A percentile compares a stretch with the other conserved stretches of the same genome.
Conservation (phyloP, 2,329 filamentous ascomycete species). For the Onygenales sp. region DNA sequence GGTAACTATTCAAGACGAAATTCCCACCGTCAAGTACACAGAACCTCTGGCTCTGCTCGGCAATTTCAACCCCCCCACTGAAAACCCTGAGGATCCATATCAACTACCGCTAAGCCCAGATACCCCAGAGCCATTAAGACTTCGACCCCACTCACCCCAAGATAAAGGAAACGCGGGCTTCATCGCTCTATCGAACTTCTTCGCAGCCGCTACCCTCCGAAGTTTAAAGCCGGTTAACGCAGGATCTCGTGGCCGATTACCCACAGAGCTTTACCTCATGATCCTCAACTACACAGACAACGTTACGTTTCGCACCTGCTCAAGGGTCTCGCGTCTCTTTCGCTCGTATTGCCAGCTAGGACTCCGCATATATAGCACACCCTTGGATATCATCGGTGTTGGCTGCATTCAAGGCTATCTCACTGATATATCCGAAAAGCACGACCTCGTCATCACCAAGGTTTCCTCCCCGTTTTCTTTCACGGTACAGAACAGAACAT, state of each 20-base stretch:
- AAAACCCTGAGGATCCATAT: not conserved
- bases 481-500: not conserved
- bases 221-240: not conserved
- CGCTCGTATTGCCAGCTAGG: not conserved
- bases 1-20: not conserved
- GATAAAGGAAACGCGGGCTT: not conserved
- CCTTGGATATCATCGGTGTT: no score
- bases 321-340: not conserved
- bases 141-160: not conserved
- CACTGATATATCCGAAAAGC: not conserved
- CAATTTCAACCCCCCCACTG: not conserved
- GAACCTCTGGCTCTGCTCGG: not conserved
- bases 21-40: not conserved
- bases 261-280: not conserved
- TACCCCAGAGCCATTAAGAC: not conserved
- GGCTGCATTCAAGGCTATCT: not conserved
- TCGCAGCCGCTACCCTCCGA: not conserved
- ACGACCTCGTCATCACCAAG: not conserved
- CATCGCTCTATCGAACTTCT: not conserved
- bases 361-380: not conserved
- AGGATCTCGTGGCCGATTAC: not conserved
- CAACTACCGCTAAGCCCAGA: not conserved
- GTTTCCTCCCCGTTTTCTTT: not conserved
- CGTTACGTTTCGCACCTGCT: not conserved
- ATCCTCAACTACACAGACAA: conserved; percentile 2